phyloP scores from a whole-genome alignment of 768 basidiomycete genomes.

The Trametes cinnabarina region DNA sequence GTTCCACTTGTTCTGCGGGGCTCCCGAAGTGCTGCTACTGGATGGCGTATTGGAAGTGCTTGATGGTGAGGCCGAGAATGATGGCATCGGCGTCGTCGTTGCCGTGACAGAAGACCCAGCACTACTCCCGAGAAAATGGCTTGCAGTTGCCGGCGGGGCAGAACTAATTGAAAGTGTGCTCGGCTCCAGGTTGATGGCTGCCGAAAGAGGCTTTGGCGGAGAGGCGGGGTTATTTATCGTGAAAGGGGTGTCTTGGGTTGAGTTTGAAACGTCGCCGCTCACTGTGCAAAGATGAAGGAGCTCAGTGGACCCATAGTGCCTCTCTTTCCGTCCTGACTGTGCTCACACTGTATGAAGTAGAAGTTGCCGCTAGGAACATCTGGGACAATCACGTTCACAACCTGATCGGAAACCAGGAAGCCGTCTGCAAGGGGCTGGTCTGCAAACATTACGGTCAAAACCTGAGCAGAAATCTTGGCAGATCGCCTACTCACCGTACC shows the following conservation, averaged over 20 bases:
- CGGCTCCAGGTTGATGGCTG: not conserved
- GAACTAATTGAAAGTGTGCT: not conserved
- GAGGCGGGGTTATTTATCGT: not conserved
- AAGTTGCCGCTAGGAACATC: not conserved
- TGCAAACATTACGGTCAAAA: not conserved
- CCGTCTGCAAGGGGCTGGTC: conserved; percentile 5
- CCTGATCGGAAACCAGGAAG: not conserved
- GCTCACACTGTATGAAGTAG: not conserved
- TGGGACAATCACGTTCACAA: not conserved
- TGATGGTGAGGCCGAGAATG: not conserved
- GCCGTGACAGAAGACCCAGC: not conserved
- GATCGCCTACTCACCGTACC: not conserved
- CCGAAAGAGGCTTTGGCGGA: not conserved
- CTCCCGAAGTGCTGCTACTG: not conserved
- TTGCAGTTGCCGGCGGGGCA: not conserved
- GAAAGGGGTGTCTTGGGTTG: not conserved
- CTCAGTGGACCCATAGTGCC: too few species aligned
- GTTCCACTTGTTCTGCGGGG: too few species aligned
- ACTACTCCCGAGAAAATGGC: not conserved
- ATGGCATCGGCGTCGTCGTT: not conserved
- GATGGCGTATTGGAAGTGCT: not conserved
- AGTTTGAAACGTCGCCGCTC: not conserved
- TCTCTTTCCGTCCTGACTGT: not conserved
- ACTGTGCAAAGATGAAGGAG: too few species aligned
- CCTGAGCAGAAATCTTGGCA: not conserved